Percentiles rank a stretch among this genome's conserved stretches.
Evolutionary conservation across 2,329 filamentous ascomycete genomes (phyloP).

Genomic region (Colletotrichum sp.): DNA sequence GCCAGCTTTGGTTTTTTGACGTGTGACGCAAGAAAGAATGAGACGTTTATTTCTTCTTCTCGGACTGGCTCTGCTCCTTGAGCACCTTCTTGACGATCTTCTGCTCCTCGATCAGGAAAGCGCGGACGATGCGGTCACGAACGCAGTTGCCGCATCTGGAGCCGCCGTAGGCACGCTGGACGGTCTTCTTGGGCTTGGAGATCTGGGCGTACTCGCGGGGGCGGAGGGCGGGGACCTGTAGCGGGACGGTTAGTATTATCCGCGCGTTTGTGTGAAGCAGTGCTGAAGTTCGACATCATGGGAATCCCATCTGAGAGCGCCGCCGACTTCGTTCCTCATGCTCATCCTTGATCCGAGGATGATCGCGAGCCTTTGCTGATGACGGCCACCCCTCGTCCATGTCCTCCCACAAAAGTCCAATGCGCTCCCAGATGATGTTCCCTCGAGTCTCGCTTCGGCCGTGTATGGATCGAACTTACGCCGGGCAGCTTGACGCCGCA

Average conservation of each 20-base stretch:
- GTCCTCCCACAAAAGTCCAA: not conserved
- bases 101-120: slow-evolving; percentile 99
- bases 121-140: slow-evolving; percentile 95
- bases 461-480: slow-evolving; percentile 68
- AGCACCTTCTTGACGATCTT: slow-evolving; percentile 99
- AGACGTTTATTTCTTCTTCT: slow-evolving; percentile 70
- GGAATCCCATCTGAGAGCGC: slow-evolving; percentile 5
- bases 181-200: slow-evolving; percentile 99
- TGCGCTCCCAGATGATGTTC: slow-evolving; percentile 1
- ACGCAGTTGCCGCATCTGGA: slow-evolving; percentile 99
- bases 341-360: not conserved
- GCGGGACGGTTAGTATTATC: not conserved
- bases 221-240: slow-evolving; percentile 90
- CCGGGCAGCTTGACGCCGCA: slow-evolving; percentile 97
- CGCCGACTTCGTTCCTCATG: not conserved
- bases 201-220: slow-evolving; percentile 97
- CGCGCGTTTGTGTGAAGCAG: not conserved
- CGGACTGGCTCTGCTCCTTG: slow-evolving; percentile 89
- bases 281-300: not conserved
- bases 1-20: slow-evolving; percentile 23
- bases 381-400: accelerated
- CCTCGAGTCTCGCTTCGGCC: not conserved
- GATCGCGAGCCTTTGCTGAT: not conserved
- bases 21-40: slow-evolving; percentile 22
- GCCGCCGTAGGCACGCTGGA: slow-evolving; percentile 97